Conservation (phyloP, 805 yeast genomes). For the Yamadazyma laniorum region DNA sequence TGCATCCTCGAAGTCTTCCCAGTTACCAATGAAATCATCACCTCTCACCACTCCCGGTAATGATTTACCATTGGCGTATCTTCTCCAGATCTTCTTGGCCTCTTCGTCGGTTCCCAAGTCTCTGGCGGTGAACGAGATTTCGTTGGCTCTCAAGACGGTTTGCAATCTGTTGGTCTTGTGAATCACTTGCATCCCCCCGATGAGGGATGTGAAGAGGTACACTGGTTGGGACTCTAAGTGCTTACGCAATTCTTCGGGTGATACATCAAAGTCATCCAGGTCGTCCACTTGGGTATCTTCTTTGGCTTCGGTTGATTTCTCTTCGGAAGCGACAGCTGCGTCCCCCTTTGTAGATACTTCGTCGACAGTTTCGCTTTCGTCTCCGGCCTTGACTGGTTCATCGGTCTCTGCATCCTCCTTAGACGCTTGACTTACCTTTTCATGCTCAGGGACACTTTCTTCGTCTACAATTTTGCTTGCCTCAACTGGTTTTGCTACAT, state of each 20-base stretch:
- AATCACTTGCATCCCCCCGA: conserved; percentile 81
- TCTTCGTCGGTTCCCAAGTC: conserved; percentile 87
- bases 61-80: conserved; percentile 66
- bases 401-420: conserved; percentile 1
- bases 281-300: conserved; percentile 14
- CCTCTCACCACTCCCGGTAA: conserved; percentile 85
- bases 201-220: conserved; percentile 78
- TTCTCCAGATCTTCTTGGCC: conserved; percentile 81
- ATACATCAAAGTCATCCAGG: conserved; percentile 32
- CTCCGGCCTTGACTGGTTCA: conserved; percentile 1
- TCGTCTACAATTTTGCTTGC: too few relatives aligned
- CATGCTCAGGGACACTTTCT: too few relatives aligned
- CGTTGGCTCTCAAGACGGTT: conserved; percentile 73
- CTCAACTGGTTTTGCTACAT: too few relatives aligned
- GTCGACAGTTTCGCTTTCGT: too few relatives aligned
- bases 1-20: conserved; percentile 82
- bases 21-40: conserved; percentile 80
- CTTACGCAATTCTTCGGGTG: conserved; percentile 43
- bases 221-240: conserved; percentile 56
- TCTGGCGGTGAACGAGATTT: conserved; percentile 61
- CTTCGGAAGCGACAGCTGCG: conserved; percentile 1
- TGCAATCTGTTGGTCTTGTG: conserved; percentile 73
- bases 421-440: too few relatives aligned
- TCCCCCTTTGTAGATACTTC: background rate
- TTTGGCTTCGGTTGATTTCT: background rate